Percentiles rank a stretch among this genome's conserved stretches.
These are phyloP conservation scores for Crepidotus variabilis DNA, from an alignment of 768 basidiomycete species.

Conservation along the genomic window DNA sequence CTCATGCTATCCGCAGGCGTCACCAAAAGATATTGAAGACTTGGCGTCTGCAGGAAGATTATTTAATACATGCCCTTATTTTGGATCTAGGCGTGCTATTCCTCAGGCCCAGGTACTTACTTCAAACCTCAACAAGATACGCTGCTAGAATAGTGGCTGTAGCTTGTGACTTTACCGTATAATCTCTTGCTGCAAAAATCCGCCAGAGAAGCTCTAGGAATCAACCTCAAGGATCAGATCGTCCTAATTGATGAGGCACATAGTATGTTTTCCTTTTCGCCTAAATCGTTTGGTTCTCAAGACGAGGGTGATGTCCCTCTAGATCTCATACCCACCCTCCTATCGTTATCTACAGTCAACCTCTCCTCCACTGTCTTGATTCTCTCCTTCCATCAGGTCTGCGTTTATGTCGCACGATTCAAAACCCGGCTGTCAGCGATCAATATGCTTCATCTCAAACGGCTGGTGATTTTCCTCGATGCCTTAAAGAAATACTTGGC, in stretches of 20 bases:
- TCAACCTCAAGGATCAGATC: slow-evolving; percentile 79
- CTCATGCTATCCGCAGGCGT: slow-evolving; percentile 47
- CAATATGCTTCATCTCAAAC: slow-evolving; percentile 78
- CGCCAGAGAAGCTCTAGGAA: slow-evolving; percentile 84
- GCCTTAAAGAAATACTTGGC: slow-evolving; percentile 57
- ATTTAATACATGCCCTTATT: slow-evolving; percentile 84
- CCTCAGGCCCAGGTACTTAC: slow-evolving; percentile 78
- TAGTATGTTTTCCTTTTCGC: slow-evolving; percentile 49
- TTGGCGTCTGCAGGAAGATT: slow-evolving; percentile 70
- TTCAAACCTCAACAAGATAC: not conserved
- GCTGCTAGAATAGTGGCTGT: not conserved
- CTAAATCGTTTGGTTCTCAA: not conserved
- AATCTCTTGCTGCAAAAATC: slow-evolving; percentile 82
- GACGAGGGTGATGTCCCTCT: not conserved
- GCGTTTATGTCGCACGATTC: slow-evolving; percentile 74
- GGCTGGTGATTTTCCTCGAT: slow-evolving; percentile 70
- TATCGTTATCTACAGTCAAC: slow-evolving; percentile 76
- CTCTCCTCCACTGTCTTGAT: slow-evolving; percentile 55
- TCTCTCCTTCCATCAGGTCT: slow-evolving; percentile 70
- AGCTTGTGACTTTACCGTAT: slow-evolving; percentile 93
- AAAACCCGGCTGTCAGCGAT: slow-evolving; percentile 65
- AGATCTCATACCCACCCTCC: slow-evolving; percentile 89
- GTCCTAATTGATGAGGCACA: slow-evolving; percentile 96
- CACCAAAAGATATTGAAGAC: slow-evolving; percentile 93
- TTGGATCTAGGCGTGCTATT: slow-evolving; percentile 84